Conservation (phyloP, 129 eudicot species). For the Erigeron canadensis region DNA sequence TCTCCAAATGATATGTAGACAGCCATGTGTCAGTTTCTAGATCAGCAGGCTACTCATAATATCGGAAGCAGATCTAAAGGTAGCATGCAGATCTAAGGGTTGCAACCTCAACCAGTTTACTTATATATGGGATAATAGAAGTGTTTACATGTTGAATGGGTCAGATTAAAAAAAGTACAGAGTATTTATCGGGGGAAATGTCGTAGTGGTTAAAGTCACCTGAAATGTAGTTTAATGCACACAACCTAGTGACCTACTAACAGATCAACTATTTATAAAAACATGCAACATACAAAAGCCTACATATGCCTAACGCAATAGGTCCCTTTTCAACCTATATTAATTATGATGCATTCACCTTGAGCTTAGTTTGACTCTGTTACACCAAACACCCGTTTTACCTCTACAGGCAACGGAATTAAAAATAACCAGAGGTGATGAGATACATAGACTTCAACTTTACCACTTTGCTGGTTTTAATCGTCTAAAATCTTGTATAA, state of each 20-base stretch:
- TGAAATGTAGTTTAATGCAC: no score
- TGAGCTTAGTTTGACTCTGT: no score
- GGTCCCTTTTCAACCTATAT: not conserved
- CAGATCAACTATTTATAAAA: no score
- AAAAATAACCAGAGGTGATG: not conserved
- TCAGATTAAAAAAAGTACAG: no score
- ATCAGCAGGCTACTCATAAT: not conserved
- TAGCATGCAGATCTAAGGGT: no score
- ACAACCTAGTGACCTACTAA: no score
- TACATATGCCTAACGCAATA: not conserved
- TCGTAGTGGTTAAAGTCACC: no score
- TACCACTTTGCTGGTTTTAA: slow-evolving; percentile 29
- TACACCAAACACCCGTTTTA: not conserved
- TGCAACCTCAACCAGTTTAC: no score
- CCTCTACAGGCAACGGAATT: not conserved
- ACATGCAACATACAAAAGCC: not conserved
- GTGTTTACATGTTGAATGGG: no score
- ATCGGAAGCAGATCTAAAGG: no score
- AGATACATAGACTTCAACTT: slow-evolving; percentile 55
- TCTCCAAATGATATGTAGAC: slow-evolving; percentile 86
- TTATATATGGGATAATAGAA: no score
- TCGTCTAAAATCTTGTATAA: slow-evolving; percentile 71
- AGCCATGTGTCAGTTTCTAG: slow-evolving; percentile 38
- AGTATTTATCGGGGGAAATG: no score
- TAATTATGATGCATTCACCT: not conserved